Evolutionary conservation across 1,139 yeast genomes (phyloP), one percentile per base, ranked within the genome.

Genomic region (Wickerhamomyces sp.): DNA sequence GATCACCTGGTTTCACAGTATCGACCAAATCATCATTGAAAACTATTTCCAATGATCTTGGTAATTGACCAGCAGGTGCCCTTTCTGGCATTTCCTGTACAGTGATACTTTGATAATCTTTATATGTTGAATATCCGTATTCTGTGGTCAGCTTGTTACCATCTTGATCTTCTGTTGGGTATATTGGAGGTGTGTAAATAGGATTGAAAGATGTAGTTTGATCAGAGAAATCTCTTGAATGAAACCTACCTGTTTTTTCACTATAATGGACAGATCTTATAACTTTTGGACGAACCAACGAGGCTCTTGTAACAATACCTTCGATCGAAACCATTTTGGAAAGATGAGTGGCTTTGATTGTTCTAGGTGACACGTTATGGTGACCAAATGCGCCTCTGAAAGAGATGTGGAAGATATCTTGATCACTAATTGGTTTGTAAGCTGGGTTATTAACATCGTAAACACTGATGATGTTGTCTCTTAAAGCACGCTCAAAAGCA

Each of bases 21-120:
- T 92, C 99, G 2, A 92, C 98, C 49, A 92, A 71, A 60, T 92
- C 98, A 56, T 90, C 97, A 60, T 92, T 97, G 57, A 94, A 68
- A 18, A 92, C 76, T 28, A 92, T 85, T 58, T 92, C 98, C 30
- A 92, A 77, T 2, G 96, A 82, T 51, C 98, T 73, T 31, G 99
- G 98, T 47, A 92, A 71, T 64, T 92, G 98, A 44, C 99, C 98
- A 1, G 97, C 95, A 15, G 98, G 98, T 0, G 98, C 97, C 51
- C 84, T 76, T 65, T 92, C 99, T 1, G 98, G 99, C 92, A 94
- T 87, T 67, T 92, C 99, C 63, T 92, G 99, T 28, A 92, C 84
- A 0, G 96, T 80, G 28, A 92, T 75, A 33, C 89, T 85, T 64
- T 92, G 99, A 59, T 92, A 97, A 63, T 92, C 98, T 53, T 92